phyloP scores from a whole-genome alignment of 306 rosid genomes.

The Vigna angularis region DNA sequence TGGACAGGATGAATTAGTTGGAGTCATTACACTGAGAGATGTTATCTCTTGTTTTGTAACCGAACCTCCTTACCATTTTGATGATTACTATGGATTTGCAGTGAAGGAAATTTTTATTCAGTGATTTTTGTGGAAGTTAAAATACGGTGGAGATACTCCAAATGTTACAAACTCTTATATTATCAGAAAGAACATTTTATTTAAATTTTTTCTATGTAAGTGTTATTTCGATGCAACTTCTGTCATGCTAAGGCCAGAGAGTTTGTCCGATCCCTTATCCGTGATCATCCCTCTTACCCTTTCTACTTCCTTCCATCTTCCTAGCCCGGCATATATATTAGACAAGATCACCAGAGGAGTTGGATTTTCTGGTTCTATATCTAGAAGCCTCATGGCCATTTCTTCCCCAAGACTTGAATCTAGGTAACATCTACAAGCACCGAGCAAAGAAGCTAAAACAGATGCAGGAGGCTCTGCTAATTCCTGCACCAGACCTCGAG shows the following conservation, averaged over 20 bases:
- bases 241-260: constrained; percentile 66
- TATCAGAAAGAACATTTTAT: constrained; percentile 38
- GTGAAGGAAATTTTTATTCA: constrained; percentile 68
- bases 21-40: constrained; percentile 89
- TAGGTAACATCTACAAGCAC: constrained; percentile 63
- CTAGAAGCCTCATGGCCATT: constrained; percentile 60
- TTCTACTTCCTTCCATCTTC: constrained; percentile 82
- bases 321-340: constrained; percentile 70
- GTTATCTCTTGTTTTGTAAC: constrained; percentile 86
- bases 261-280: constrained; percentile 60
- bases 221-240: constrained; percentile 52
- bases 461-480: constrained; percentile 65
- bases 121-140: constrained; percentile 44
- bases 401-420: constrained; percentile 69
- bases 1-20: constrained; percentile 62
- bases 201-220: constrained; percentile 30
- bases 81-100: constrained; percentile 65
- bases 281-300: constrained; percentile 62
- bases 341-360: constrained; percentile 69
- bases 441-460: constrained; percentile 72
- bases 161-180: constrained; percentile 40
- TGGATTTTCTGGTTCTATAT: constrained; percentile 69
- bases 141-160: constrained; percentile 12
- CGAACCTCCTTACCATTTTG: constrained; percentile 79
- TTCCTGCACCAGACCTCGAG: constrained; percentile 55